These are phyloP conservation scores for Sporothrix pseudoabietina DNA, from an alignment of 2,329 filamentous ascomycete genomes.

Conservation along the genomic window DNA sequence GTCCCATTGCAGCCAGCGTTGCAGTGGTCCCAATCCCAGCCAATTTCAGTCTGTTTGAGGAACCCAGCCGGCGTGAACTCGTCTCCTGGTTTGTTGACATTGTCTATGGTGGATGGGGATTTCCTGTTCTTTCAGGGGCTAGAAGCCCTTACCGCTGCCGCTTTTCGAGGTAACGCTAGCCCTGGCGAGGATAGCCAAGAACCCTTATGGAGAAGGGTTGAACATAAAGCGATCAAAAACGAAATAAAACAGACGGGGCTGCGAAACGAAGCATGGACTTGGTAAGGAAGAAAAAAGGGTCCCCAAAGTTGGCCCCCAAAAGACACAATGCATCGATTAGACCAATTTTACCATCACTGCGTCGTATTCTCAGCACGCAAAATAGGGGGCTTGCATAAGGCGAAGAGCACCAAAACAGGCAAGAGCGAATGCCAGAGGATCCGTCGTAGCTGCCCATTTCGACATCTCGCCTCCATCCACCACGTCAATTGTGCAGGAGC, in stretches of 20 bases:
- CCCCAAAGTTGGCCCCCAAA: not conserved
- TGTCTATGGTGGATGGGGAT: constrained; percentile 7
- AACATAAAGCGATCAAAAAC: not conserved
- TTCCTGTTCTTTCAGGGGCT: constrained; percentile 26
- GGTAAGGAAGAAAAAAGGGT: not conserved
- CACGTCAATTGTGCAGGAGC: not conserved
- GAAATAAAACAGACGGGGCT: constrained; percentile 9
- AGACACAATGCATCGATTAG: not conserved
- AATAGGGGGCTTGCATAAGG: constrained; percentile 19
- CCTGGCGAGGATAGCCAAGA: not conserved
- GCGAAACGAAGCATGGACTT: not conserved
- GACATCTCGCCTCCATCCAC: not conserved
- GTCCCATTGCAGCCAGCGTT: constrained; percentile 7
- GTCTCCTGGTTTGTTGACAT: not conserved
- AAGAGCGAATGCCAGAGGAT: constrained; percentile 10
- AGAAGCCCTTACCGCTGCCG: constrained; percentile 25
- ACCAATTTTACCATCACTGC: not conserved
- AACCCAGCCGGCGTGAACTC: not conserved
- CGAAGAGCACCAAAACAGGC: constrained; percentile 1
- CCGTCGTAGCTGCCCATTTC: not conserved
- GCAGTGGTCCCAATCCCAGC: constrained; percentile 18
- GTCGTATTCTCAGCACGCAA: no score
- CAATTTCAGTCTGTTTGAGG: constrained; percentile 21
- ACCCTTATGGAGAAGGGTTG: not conserved
- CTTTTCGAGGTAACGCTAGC: constrained; percentile 3